These are phyloP conservation scores for Gastrolobium villosum DNA, from an alignment of 306 rosid genomes.

Conservation along the genomic window DNA sequence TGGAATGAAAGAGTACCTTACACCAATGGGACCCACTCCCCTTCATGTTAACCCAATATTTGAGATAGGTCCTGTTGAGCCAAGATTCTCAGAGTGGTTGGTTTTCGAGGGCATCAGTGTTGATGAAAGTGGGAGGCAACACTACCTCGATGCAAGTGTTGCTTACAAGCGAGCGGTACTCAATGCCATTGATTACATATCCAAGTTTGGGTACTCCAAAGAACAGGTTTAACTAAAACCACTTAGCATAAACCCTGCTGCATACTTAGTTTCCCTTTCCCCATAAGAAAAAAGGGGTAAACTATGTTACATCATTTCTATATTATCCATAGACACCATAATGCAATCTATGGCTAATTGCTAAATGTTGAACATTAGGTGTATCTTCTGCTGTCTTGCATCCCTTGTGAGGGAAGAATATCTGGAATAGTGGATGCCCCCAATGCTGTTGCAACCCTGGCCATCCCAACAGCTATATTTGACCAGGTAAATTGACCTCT, in stretches of 20 bases:
- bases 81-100: constrained; percentile 92
- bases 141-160: constrained; percentile 80
- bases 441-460: constrained; percentile 84
- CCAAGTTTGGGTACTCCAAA: constrained; percentile 84
- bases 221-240: constrained; percentile 69
- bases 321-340: not conserved
- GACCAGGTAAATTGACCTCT: constrained; percentile 64
- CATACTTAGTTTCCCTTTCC: not conserved
- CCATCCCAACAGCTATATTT: constrained; percentile 84
- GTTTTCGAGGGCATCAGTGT: constrained; percentile 92
- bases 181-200: constrained; percentile 79
- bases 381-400: constrained; percentile 79
- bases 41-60: constrained; percentile 93
- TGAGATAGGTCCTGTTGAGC: constrained; percentile 91
- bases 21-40: constrained; percentile 96
- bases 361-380: constrained; percentile 55
- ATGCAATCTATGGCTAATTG: constrained; percentile 22
- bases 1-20: constrained; percentile 96
- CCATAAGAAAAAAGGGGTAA: not conserved
- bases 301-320: not conserved
- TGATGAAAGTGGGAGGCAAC: constrained; percentile 86
- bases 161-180: constrained; percentile 89
- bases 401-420: constrained; percentile 89
- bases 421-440: constrained; percentile 89
- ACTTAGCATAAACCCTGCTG: not conserved